Evolutionary conservation across 306 rosid species (phyloP).

Genomic region (Erythrophleum fordii): DNA sequence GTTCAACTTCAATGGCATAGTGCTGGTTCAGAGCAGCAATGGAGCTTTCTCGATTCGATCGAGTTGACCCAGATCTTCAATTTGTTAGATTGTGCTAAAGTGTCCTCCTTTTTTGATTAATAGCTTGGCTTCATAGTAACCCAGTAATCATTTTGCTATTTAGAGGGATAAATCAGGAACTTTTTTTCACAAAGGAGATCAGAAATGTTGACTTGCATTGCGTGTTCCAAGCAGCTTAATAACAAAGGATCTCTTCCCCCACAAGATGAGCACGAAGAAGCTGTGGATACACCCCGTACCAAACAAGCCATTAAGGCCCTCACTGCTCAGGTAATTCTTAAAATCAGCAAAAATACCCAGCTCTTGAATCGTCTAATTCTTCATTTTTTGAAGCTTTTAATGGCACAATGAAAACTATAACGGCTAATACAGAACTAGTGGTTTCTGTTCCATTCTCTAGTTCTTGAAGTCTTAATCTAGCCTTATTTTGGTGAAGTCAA

Average conservation of each 20-base stretch:
- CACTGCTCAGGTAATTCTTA: slow-evolving; percentile 77
- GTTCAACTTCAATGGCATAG: slow-evolving; percentile 9
- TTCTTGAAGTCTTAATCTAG: background rate
- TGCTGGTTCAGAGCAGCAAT: slow-evolving; percentile 20
- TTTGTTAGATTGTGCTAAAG: slow-evolving; percentile 36
- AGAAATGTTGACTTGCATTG: slow-evolving; percentile 89
- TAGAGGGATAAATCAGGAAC: slow-evolving; percentile 35
- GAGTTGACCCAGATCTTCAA: slow-evolving; percentile 53
- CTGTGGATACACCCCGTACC: slow-evolving; percentile 73
- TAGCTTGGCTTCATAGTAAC: slow-evolving; percentile 23
- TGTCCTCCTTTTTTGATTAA: slow-evolving; percentile 28
- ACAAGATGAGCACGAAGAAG: slow-evolving; percentile 71
- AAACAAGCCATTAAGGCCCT: slow-evolving; percentile 91
- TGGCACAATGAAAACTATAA: background rate
- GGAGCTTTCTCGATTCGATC: slow-evolving; percentile 39
- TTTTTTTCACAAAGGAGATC: slow-evolving; percentile 28
- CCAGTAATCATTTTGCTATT: slow-evolving; percentile 24
- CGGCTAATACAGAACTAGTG: background rate
- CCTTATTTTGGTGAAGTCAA: background rate
- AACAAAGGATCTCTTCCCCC: slow-evolving; percentile 86
- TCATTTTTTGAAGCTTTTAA: background rate
- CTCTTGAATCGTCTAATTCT: slow-evolving; percentile 3
- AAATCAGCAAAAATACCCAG: background rate
- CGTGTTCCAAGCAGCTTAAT: slow-evolving; percentile 88
- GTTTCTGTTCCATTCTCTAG: background rate